Evolutionary conservation across 176 grass and related monocot genomes (phyloP), one percentile per base, ranked within the genome.

Genomic region (maize (Zea mays)): DNA sequence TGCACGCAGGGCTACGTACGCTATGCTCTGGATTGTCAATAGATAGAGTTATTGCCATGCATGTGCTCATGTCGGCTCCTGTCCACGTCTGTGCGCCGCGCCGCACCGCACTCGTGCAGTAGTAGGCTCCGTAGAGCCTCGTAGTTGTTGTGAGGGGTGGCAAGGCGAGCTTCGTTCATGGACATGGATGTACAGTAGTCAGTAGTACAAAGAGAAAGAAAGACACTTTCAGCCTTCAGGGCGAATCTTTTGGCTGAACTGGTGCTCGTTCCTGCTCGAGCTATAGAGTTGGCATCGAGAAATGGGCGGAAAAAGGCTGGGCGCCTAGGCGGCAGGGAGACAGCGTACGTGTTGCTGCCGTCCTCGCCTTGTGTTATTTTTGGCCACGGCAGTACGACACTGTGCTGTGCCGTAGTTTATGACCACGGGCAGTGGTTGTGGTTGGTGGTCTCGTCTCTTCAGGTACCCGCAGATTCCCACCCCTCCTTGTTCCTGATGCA

Each of bases 201-300:
- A 7, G n/a, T 65, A 65, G 64, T 27, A 27, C 27, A 17, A 5
- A 6, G 63, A 45, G 19, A 68, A 67, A 42, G 42, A 56, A 63
- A 68, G 5, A 21, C 64, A 3, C 42, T 63, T 34, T 12, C 63
- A 74, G 51, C 42, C 55, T 34, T 12, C 63, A 74, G 51, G 46
- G 60, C 15, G 88, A 90, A 83, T 86, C 83, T 86, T 68, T 86
- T 45, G 3, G 40, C 9, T n/a, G 65, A 41, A 13, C 65, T 45
- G 54, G 40, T 48, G 46, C 27, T 10, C 0, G 8, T 10, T 0
- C 2, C 46, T 14, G 10, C 57, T 7, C 13, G 57, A 35, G 63
- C 17, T 52, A 44, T 43, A 76, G 57, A 67, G 27, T 65, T 81
- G 65, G 70, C 82, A 80, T 84, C 6, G 81, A 58, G 66, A 88